Percentiles rank a stretch among this genome's conserved stretches.
Evolutionary conservation across 1,139 yeast genomes (phyloP).

Genomic region (Hemisphaericaspora xylanilytica): DNA sequence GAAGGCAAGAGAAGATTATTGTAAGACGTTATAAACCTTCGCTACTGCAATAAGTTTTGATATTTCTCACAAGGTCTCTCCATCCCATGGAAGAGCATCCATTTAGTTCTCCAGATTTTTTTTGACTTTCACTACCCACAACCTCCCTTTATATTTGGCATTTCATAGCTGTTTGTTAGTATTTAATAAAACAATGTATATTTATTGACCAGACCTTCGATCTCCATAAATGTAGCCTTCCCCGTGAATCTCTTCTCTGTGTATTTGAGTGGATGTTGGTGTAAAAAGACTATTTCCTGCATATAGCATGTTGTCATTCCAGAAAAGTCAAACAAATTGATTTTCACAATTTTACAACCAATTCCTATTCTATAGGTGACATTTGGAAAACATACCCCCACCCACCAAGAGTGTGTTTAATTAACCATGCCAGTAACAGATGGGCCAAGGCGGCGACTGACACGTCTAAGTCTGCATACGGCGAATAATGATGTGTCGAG

Average conservation of each 20-base stretch:
- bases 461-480: constrained; percentile 10
- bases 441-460: constrained; percentile 12
- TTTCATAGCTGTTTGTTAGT: neutral
- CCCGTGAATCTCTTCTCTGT: too few relatives aligned
- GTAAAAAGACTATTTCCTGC: neutral
- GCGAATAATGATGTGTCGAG: constrained; percentile 6
- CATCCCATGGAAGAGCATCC: neutral
- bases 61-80: too few relatives aligned
- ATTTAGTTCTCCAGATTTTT: too few relatives aligned
- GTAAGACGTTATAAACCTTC: too few relatives aligned
- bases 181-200: constrained; percentile 4
- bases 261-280: too few relatives aligned
- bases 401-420: neutral
- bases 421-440: constrained; percentile 10
- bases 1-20: neutral
- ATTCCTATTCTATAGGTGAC: too few relatives aligned
- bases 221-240: too few relatives aligned
- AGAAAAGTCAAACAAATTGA: neutral
- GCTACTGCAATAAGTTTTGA: too few relatives aligned
- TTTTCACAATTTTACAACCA: neutral
- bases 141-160: neutral
- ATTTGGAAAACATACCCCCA: too few relatives aligned
- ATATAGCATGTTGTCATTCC: constrained; percentile 1
- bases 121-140: neutral
- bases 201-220: constrained; percentile 3